Base-by-base conservation (phyloP, 192 early-diverging fungal genomes). In the Jimgerdemannia lactiflua region DNA sequence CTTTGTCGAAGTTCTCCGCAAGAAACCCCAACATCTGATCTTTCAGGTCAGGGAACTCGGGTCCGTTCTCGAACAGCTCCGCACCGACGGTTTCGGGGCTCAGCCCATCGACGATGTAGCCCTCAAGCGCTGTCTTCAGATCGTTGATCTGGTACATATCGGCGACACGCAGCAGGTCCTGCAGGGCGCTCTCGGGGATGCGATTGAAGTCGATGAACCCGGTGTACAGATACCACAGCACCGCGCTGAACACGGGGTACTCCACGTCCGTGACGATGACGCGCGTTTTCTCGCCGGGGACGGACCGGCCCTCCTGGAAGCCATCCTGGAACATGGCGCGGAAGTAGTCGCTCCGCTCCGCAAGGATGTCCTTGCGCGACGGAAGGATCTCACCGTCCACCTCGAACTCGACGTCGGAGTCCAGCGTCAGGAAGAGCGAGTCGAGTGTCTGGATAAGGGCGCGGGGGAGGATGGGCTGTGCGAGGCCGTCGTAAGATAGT, bases 341-440 rank as follows among this genome's bases (percentile, higher is more conserved):
- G 65, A 75, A 75, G 71, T 75, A 75, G 69, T 75, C 74, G 8
- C 68, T 70, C 14, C 74, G 68, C 42, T 49, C 42, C 43, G 41
- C 39, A 18, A 75, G 43, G 14, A 75, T 75, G 19, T 44, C 59
- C 39, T 59, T 75, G 42, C 70, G 69, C 3, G 74, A 29, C 29
- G 29, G 29, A 29, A 29, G 29, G 29, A 29, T 29, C 29, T 29
- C 29, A 29, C 29, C 29, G 29, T 29, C 29, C 29, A 29, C 29
- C 29, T 29, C 29, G 29, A 29, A 29, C 29, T 29, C 29, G 29
- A 29, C 29, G 29, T 29, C 29, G 29, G 29, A 29, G 29, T 29
- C 29, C 29, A 29, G 29, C 29, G 29, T 29, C 29, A 29, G 29
- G 29, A 29, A 29, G 29, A 29, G 29, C 29, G 29, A 29, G 29